These are phyloP conservation scores for Osmanthus fragrans DNA, from an alignment of 257 asterid species.

Conservation along the genomic window DNA sequence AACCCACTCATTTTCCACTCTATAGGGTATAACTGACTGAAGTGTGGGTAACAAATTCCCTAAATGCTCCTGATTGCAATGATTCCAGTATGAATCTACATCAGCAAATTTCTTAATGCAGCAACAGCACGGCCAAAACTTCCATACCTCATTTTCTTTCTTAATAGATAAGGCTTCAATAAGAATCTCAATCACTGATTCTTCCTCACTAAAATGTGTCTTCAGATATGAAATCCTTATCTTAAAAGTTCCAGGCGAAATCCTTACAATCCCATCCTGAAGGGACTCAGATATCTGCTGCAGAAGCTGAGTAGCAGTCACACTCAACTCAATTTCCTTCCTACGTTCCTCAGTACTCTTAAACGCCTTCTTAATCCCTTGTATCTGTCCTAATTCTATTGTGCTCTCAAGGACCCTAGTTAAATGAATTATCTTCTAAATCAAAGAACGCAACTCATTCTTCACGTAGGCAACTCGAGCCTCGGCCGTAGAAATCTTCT, in stretches of 20 bases:
- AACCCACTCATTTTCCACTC: no score
- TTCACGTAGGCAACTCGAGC: constrained; percentile 58
- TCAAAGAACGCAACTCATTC: constrained; percentile 60
- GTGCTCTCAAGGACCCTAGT: constrained; percentile 43
- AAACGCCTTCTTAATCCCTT: constrained; percentile 22
- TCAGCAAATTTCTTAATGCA: no score
- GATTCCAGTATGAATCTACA: no score
- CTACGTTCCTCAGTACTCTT: constrained; percentile 75
- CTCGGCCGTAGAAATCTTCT: constrained; percentile 53
- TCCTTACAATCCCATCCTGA: constrained; percentile 20
- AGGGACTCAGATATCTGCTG: constrained; percentile 63
- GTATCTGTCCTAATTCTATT: constrained; percentile 57
- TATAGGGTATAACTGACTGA: no score
- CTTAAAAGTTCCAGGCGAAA: constrained; percentile 7
- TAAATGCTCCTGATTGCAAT: no score
- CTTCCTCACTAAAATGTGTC: no score
- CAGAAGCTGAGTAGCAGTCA: constrained; percentile 75
- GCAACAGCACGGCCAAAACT: no score
- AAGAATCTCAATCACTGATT: no score
- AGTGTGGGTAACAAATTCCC: constrained; percentile 47
- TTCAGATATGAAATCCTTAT: no score
- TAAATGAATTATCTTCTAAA: constrained; percentile 39
- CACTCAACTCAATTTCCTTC: constrained; percentile 81
- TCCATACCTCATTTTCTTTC: no score
- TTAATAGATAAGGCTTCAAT: no score